Evolutionary conservation across 345 rosid species (phyloP), one percentile per base, ranked within the genome.

Genomic region (Rhizophora apiculata): DNA sequence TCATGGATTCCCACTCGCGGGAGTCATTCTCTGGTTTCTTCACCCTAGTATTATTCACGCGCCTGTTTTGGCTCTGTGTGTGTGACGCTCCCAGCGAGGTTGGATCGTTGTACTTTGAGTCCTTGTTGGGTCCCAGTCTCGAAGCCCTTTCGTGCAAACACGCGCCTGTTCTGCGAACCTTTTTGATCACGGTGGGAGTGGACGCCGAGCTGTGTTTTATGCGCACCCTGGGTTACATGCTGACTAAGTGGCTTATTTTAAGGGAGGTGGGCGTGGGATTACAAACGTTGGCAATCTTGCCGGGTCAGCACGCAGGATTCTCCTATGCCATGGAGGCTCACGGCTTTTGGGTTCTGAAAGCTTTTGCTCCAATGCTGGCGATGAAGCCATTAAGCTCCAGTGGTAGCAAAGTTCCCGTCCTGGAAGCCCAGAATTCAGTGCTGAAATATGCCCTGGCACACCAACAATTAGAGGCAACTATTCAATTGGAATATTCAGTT

Each of bases 311-410:
- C 4, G 70, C 72, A 11, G 90, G 88, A 6, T 78, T 89, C 36
- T 79, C 93, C 1, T 90, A 90, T 64, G 89, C 92, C 22, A 81
- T 74, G 6, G 98, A 93, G 81, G 87, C 91, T 1, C 87, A 87
- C 71, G 98, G 97, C 27, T 76, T 86, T 51, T 93, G 98, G 98
- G 76, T 75, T 34, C 71, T 88, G 53, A 93, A 90, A 69, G 98
- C 89, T 15, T 87, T 82, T 59, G 81, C 84, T 21, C 95, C 96
- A 0, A 69, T 88, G 37, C 75, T 72, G 60, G 88, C 87, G 19
- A 90, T 90, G 95, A 83, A 76, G 63, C 73, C 80, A 65, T 60
- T 79, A n/a, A 76, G 77, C 72, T 70, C 75, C 6, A 76, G 61
- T 54, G 76, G 71, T 1, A 73, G 52, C 26, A 79, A 76, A 71